These are phyloP conservation scores for Babesia ovis DNA, from an alignment of 169 alveolate species.

Conservation along the genomic window DNA sequence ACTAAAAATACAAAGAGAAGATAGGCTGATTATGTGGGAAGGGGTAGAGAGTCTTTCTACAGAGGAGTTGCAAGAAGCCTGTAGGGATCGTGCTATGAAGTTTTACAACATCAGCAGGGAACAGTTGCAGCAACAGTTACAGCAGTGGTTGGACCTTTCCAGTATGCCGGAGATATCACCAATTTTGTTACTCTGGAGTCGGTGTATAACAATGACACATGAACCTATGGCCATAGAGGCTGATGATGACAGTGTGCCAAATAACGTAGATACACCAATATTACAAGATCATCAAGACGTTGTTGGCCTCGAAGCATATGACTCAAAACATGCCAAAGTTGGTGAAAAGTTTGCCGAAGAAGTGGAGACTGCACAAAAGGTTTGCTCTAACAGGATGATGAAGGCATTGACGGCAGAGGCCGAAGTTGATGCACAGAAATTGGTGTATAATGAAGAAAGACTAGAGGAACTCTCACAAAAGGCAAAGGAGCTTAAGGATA, in stretches of 20 bases:
- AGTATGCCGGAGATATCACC: slow-evolving; percentile 83
- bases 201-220: slow-evolving; percentile 86
- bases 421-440: slow-evolving; percentile 61
- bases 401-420: slow-evolving; percentile 58
- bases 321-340: background rate
- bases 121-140: slow-evolving; percentile 76
- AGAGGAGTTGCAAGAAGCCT: slow-evolving; percentile 83
- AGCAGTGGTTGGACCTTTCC: slow-evolving; percentile 83
- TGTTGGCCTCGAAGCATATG: background rate
- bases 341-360: slow-evolving; percentile 56
- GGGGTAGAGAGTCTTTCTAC: slow-evolving; percentile 83
- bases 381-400: slow-evolving; percentile 15
- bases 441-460: slow-evolving; percentile 45
- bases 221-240: slow-evolving; percentile 78
- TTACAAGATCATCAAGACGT: background rate
- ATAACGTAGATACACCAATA: background rate
- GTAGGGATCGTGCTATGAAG: slow-evolving; percentile 83
- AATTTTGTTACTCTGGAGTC: slow-evolving; percentile 81
- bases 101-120: slow-evolving; percentile 80
- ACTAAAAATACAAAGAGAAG: slow-evolving; percentile 81
- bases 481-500: slow-evolving; percentile 61
- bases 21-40: slow-evolving; percentile 84
- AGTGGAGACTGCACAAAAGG: slow-evolving; percentile 33
- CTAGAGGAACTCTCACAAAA: slow-evolving; percentile 60
- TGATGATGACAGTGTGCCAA: slow-evolving; percentile 2